These are phyloP conservation scores for Alternaria arbusti DNA, from an alignment of 2,329 filamentous ascomycete genomes.

Conservation along the genomic window DNA sequence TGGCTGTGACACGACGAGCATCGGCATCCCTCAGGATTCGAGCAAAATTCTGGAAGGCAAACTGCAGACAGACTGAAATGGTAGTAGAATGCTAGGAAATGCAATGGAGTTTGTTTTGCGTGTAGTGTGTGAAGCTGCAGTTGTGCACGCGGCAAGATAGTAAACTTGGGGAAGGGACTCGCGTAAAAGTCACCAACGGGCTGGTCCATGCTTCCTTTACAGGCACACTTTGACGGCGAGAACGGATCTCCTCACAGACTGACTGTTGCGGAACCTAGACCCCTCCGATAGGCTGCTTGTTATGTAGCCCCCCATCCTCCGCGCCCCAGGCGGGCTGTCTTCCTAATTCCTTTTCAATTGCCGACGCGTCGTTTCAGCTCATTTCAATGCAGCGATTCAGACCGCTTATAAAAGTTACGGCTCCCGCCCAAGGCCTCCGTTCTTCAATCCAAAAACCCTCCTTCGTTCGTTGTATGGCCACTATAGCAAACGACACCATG, in stretches of 20 bases:
- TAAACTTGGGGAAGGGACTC: slow-evolving; percentile 5
- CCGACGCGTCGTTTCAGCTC: slow-evolving; percentile 36
- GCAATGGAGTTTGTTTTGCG: neutral
- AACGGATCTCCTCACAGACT: slow-evolving; percentile 19
- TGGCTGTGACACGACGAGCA: slow-evolving; percentile 10
- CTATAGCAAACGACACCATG: slow-evolving; percentile 42
- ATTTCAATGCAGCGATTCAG: slow-evolving; percentile 45
- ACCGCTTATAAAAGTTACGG: slow-evolving; percentile 43
- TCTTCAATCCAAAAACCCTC: slow-evolving; percentile 22
- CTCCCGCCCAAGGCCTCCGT: slow-evolving; percentile 29
- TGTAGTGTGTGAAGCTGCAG: neutral
- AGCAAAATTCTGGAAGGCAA: neutral
- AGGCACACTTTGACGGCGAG: slow-evolving; percentile 16
- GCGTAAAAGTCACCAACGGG: slow-evolving; percentile 6
- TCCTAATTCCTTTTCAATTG: slow-evolving; percentile 40
- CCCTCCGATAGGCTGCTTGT: slow-evolving; percentile 38
- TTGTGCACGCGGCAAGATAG: neutral
- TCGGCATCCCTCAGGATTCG: neutral
- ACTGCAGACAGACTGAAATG: neutral
- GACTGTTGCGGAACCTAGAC: slow-evolving; percentile 15
- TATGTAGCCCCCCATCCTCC: slow-evolving; percentile 20
- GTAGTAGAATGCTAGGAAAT: neutral
- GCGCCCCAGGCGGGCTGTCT: slow-evolving; percentile 26
- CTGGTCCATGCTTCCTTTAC: slow-evolving; percentile 16
- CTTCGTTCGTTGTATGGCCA: slow-evolving; percentile 40